These are phyloP conservation scores for Antitrichia curtipendula DNA, from an alignment of 225 moss, liverwort and hornwort genomes.

Conservation along the genomic window DNA sequence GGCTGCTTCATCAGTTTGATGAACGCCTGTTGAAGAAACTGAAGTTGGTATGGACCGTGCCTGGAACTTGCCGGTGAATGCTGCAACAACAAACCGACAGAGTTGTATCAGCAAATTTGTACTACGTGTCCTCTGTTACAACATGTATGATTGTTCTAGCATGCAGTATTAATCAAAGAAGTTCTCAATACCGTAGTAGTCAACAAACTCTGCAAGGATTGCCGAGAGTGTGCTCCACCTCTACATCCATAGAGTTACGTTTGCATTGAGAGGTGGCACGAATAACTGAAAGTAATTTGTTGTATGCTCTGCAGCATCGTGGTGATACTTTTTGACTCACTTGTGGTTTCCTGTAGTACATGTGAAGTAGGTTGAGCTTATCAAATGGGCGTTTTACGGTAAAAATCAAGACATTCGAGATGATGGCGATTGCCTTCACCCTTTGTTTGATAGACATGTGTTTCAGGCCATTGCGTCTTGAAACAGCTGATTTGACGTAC, in stretches of 20 bases:
- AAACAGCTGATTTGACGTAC: background rate
- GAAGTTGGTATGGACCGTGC: background rate
- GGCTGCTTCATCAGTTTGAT: conserved; percentile 5
- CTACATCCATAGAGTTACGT: background rate
- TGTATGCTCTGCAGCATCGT: conserved; percentile 12
- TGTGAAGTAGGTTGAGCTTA: background rate
- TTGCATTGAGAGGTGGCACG: background rate
- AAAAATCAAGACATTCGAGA: background rate
- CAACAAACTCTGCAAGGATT: background rate
- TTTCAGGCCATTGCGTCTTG: background rate
- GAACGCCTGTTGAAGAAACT: background rate
- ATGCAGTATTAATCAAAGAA: background rate
- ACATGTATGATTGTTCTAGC: background rate
- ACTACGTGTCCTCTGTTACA: background rate
- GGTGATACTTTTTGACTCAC: conserved; percentile 6
- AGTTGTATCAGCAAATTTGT: background rate
- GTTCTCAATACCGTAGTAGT: background rate
- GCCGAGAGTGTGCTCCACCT: background rate
- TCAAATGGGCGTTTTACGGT: background rate
- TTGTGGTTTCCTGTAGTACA: background rate
- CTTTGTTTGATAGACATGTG: background rate
- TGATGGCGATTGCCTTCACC: background rate
- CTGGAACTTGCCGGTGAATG: background rate
- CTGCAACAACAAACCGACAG: background rate
- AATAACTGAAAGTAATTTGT: background rate